Evolutionary conservation across 2,329 filamentous ascomycete species (phyloP).

Genomic region (Colletotrichum sp.): DNA sequence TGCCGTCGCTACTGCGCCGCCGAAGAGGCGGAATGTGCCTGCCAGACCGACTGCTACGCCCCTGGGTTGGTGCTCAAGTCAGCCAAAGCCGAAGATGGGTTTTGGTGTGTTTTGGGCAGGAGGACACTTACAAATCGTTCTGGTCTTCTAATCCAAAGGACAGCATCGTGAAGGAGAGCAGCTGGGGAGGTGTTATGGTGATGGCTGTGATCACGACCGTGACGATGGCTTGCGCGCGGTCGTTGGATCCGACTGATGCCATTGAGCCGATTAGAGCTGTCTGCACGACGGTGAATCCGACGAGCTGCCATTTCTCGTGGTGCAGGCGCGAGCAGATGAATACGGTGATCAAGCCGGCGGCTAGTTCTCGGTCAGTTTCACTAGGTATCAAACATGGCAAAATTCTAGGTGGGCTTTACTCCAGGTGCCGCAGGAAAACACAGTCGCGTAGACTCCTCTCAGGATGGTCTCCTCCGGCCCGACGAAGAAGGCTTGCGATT

Average conservation of each 20-base stretch:
- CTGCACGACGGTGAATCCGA: conserved; percentile 34
- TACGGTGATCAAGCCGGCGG: neutral
- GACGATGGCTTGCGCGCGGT: conserved; percentile 37
- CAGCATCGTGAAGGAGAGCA: conserved; percentile 38
- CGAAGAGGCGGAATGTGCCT: conserved; percentile 39
- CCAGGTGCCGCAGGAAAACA: conserved; percentile 34
- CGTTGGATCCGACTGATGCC: conserved; percentile 33
- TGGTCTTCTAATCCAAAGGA: conserved; percentile 37
- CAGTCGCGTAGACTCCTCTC: conserved; percentile 31
- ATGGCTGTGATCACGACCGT: conserved; percentile 34
- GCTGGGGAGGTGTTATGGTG: conserved; percentile 35
- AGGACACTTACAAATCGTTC: neutral
- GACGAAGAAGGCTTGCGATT: conserved; percentile 31
- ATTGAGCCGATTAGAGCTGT: conserved; percentile 40
- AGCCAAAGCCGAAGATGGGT: neutral
- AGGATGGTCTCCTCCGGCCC: conserved; percentile 26
- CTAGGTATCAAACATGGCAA: neutral
- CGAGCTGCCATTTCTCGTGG: conserved; percentile 41
- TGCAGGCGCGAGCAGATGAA: conserved; percentile 28
- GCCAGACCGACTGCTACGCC: conserved; percentile 41
- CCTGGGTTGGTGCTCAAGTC: conserved; percentile 23
- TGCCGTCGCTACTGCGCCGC: conserved; percentile 40
- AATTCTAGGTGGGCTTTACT: neutral
- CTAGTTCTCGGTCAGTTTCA: neutral
- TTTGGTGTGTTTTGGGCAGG: neutral